A percentile compares a stretch with the other conserved stretches of the same genome.
Conservation (phyloP, 495 filamentous ascomycete genomes). For the Penicillium silybi region DNA sequence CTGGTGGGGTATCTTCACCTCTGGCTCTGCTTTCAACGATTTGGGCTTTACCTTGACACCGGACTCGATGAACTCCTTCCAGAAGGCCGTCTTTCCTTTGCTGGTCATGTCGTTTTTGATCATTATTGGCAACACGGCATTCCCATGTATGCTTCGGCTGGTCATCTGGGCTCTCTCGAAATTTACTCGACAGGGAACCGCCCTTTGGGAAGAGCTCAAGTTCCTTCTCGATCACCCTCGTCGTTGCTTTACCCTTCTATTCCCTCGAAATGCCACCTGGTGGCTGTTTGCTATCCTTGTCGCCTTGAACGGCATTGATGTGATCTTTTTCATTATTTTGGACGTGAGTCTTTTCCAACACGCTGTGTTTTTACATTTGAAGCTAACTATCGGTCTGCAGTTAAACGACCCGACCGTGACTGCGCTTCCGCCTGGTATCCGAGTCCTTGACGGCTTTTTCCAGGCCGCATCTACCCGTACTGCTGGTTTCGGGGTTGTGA, state of each 20-base stretch:
- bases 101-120: slow-evolving; percentile 76
- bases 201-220: slow-evolving; percentile 78
- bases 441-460: slow-evolving; percentile 79
- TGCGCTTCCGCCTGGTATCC: slow-evolving; percentile 57
- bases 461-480: slow-evolving; percentile 85
- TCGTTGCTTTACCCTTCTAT: slow-evolving; percentile 90
- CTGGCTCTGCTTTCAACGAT: slow-evolving; percentile 85
- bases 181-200: slow-evolving; percentile 52
- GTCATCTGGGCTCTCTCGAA: slow-evolving; percentile 75
- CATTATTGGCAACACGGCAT: slow-evolving; percentile 90
- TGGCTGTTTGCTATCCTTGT: slow-evolving; percentile 89
- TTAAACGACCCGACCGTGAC: slow-evolving; percentile 65
- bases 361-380: not conserved
- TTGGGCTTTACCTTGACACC: slow-evolving; percentile 83
- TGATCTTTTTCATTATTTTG: slow-evolving; percentile 85
- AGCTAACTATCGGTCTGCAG: slow-evolving; percentile 35
- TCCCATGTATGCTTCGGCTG: slow-evolving; percentile 87
- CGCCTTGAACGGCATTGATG: slow-evolving; percentile 72
- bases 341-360: slow-evolving; percentile 56
- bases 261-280: slow-evolving; percentile 88
- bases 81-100: slow-evolving; percentile 67
- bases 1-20: slow-evolving; percentile 92
- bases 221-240: slow-evolving; percentile 93
- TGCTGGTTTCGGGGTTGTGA: slow-evolving; percentile 79
- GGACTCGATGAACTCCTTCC: slow-evolving; percentile 88